Evolutionary conservation across 2,329 filamentous ascomycete genomes (phyloP).

Genomic region (Alternaria triticina): DNA sequence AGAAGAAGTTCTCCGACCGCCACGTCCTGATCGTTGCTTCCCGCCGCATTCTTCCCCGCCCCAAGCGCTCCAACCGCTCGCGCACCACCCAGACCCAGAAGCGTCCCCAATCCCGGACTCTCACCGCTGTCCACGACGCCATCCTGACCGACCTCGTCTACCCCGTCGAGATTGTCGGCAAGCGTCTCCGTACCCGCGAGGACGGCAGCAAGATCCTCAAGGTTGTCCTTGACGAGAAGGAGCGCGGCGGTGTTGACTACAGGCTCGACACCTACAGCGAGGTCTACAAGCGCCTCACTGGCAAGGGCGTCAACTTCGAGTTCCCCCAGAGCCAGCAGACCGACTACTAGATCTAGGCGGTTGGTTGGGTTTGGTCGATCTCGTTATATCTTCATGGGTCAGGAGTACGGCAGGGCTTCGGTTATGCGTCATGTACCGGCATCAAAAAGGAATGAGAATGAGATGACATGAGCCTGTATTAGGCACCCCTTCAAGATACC

Average conservation of each 20-base stretch:
- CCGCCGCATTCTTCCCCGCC: slow-evolving; percentile 97
- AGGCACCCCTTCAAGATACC: slow-evolving; percentile 45
- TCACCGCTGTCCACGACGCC: slow-evolving; percentile 98
- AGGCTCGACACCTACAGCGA: slow-evolving; percentile 99
- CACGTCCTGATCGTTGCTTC: slow-evolving; percentile 99
- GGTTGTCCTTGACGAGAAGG: slow-evolving; percentile 99
- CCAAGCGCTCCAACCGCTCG: slow-evolving; percentile 96
- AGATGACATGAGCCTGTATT: slow-evolving; percentile 44
- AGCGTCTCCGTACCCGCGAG: slow-evolving; percentile 98
- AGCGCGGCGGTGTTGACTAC: slow-evolving; percentile 99
- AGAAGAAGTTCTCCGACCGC: slow-evolving; percentile 99
- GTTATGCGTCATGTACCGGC: slow-evolving; percentile 49
- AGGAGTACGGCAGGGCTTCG: slow-evolving; percentile 46
- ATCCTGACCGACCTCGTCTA: slow-evolving; percentile 98
- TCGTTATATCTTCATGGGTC: slow-evolving; percentile 36
- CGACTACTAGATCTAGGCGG: slow-evolving; percentile 73
- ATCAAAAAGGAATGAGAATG: slow-evolving; percentile 49
- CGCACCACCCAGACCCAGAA: slow-evolving; percentile 98
- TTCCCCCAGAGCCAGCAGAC: slow-evolving; percentile 84
- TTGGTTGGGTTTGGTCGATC: slow-evolving; percentile 26
- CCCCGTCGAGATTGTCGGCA: slow-evolving; percentile 99
- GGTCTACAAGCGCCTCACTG: slow-evolving; percentile 98
- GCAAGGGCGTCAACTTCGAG: slow-evolving; percentile 96
- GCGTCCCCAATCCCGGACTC: slow-evolving; percentile 95
- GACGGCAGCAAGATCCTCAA: slow-evolving; percentile 98